Conservation (phyloP, 2,329 filamentous ascomycete genomes). For the Colletotrichum shisoi region DNA sequence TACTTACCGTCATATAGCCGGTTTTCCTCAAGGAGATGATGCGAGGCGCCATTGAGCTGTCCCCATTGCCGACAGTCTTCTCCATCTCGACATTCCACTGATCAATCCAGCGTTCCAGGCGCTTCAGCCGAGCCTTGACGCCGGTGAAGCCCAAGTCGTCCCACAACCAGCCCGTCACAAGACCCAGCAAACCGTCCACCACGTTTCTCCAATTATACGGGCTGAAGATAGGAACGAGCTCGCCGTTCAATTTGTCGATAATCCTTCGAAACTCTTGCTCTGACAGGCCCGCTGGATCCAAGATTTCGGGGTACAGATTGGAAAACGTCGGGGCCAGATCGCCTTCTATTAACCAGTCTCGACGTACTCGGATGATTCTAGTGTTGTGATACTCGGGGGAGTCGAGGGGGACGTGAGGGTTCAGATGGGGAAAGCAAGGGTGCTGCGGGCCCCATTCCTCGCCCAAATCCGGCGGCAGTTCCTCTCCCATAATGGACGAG, state of each 20-base stretch:
- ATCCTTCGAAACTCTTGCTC: constrained; percentile 87
- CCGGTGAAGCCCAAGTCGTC: constrained; percentile 84
- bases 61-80: constrained; percentile 60
- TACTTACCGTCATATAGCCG: constrained; percentile 81
- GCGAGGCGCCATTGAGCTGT: constrained; percentile 66
- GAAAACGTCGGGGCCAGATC: constrained; percentile 93
- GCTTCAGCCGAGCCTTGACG: constrained; percentile 74
- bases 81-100: constrained; percentile 82
- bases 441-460: constrained; percentile 92
- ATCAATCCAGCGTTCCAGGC: constrained; percentile 82
- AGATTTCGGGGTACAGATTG: constrained; percentile 93
- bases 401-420: constrained; percentile 83
- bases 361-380: constrained; percentile 86
- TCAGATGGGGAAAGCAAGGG: constrained; percentile 92
- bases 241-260: constrained; percentile 81
- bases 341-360: constrained; percentile 90
- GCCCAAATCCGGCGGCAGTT: constrained; percentile 71
- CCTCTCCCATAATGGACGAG: constrained; percentile 70
- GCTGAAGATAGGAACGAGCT: constrained; percentile 78
- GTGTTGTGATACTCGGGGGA: constrained; percentile 79
- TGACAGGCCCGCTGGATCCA: constrained; percentile 81
- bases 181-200: constrained; percentile 78
- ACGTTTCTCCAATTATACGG: constrained; percentile 80
- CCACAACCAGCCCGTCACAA: constrained; percentile 92
- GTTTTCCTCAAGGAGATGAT: constrained; percentile 82